Evolutionary conservation across 1,284 basidiomycete genomes (phyloP).

Genomic region (Puccinia triticina): DNA sequence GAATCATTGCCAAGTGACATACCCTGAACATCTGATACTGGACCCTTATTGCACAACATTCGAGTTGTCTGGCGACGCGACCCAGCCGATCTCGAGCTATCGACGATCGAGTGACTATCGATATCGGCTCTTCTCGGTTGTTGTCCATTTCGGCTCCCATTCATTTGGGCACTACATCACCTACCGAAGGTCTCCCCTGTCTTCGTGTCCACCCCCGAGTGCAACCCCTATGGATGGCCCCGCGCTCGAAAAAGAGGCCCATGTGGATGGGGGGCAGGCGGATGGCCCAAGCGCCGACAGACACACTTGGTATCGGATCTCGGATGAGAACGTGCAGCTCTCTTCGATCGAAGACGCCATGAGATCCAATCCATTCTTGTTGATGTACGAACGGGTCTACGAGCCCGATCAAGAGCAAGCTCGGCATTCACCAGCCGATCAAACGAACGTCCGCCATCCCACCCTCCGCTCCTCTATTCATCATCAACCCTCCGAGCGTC

Average conservation of each 20-base stretch:
- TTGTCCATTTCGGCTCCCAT: slow-evolving; percentile 87
- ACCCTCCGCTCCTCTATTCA: not conserved
- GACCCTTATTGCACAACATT: slow-evolving; percentile 80
- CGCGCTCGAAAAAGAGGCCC: not conserved
- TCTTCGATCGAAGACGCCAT: slow-evolving; percentile 75
- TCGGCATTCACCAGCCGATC: not conserved
- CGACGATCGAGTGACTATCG: not conserved
- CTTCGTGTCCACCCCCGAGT: not conserved
- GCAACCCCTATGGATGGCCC: not conserved
- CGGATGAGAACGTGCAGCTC: slow-evolving; percentile 79
- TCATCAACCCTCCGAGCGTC: not conserved
- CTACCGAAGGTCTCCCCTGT: slow-evolving; percentile 74
- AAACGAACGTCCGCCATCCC: not conserved
- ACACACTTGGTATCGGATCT: slow-evolving; percentile 77
- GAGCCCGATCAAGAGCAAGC: not conserved
- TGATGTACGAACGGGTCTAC: slow-evolving; percentile 76
- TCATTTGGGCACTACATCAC: slow-evolving; percentile 89
- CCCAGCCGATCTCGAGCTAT: slow-evolving; percentile 53
- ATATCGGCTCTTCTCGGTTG: slow-evolving; percentile 69
- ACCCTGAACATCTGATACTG: slow-evolving; percentile 82
- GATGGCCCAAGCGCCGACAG: slow-evolving; percentile 13
- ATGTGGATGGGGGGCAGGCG: not conserved
- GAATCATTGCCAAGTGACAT: slow-evolving; percentile 76
- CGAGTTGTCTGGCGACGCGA: slow-evolving; percentile 62
- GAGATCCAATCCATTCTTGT: slow-evolving; percentile 77